These are phyloP conservation scores for Phialophora macrospora DNA, from an alignment of 2,329 filamentous ascomycete species.

Conservation along the genomic window DNA sequence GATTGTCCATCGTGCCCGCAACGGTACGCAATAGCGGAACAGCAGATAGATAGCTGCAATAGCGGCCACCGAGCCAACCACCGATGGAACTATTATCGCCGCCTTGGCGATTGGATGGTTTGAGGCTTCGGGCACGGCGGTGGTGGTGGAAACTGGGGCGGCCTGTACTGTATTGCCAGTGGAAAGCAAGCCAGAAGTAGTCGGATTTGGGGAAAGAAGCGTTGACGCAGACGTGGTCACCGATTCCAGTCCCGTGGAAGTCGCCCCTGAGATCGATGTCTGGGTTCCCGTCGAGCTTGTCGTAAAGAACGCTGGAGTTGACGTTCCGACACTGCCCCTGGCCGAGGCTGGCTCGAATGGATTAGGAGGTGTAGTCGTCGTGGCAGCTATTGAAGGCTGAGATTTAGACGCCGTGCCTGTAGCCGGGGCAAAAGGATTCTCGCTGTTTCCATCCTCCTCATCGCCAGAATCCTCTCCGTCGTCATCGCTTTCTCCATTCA, in stretches of 20 bases:
- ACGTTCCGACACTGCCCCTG: background rate
- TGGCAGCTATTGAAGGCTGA: background rate
- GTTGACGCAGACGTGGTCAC: background rate
- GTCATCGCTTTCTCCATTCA: background rate
- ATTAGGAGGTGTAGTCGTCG: background rate
- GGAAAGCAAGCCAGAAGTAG: background rate
- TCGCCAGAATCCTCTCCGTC: background rate
- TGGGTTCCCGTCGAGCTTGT: conserved; percentile 3
- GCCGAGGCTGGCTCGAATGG: background rate
- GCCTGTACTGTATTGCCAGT: background rate
- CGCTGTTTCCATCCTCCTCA: background rate
- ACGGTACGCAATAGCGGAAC: conserved; percentile 21
- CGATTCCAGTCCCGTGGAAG: background rate
- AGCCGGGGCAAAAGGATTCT: conserved; percentile 5
- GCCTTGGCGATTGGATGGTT: conserved; percentile 3
- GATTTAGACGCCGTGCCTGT: background rate
- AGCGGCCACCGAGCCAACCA: conserved; percentile 20
- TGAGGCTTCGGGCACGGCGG: background rate
- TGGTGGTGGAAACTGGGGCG: background rate
- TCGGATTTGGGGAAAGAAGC: background rate
- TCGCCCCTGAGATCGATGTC: background rate
- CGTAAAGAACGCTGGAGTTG: background rate
- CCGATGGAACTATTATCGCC: conserved; percentile 17
- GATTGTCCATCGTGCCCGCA: conserved; percentile 7
- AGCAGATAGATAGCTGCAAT: conserved; percentile 17